Evolutionary conservation across 2,329 filamentous ascomycete genomes (phyloP).

Genomic region (Scedosporium apiospermum): DNA sequence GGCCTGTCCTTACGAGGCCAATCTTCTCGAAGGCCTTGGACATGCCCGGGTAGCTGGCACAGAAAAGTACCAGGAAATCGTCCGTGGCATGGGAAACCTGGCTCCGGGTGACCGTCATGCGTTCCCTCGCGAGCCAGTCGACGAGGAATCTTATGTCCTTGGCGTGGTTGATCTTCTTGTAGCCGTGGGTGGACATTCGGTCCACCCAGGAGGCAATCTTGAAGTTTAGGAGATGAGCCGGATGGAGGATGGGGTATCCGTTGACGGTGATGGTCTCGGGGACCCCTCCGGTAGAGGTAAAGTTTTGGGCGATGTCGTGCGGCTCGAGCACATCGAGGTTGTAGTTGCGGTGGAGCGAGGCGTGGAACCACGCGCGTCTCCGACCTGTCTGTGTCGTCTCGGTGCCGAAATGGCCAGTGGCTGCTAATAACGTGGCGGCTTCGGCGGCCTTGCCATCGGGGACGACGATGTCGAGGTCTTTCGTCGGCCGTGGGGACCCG

Average conservation of each 20-base stretch:
- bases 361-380: conserved; percentile 1
- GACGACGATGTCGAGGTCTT: conserved; percentile 6
- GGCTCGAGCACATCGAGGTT: conserved; percentile 6
- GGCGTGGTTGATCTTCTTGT: conserved; percentile 4
- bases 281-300: neutral
- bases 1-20: conserved; percentile 1
- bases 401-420: conserved; percentile 1
- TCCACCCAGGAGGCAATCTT: conserved; percentile 4
- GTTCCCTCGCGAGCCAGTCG: conserved; percentile 4
- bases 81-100: conserved; percentile 4
- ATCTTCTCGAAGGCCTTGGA: conserved; percentile 1
- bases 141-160: conserved; percentile 4
- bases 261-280: neutral
- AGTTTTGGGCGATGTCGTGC: conserved; percentile 3
- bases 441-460: conserved; percentile 2
- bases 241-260: neutral
- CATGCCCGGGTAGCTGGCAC: conserved; percentile 3
- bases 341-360: conserved; percentile 1
- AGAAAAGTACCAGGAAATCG: conserved; percentile 5
- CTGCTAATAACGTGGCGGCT: neutral
- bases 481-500: conserved; percentile 3
- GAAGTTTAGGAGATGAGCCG: conserved; percentile 4
- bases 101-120: neutral
- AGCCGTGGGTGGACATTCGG: neutral
- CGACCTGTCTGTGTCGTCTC: neutral